Evolutionary conservation across 176 grass and related monocot genomes (phyloP).

Genomic region (Aegilops tauschii): DNA sequence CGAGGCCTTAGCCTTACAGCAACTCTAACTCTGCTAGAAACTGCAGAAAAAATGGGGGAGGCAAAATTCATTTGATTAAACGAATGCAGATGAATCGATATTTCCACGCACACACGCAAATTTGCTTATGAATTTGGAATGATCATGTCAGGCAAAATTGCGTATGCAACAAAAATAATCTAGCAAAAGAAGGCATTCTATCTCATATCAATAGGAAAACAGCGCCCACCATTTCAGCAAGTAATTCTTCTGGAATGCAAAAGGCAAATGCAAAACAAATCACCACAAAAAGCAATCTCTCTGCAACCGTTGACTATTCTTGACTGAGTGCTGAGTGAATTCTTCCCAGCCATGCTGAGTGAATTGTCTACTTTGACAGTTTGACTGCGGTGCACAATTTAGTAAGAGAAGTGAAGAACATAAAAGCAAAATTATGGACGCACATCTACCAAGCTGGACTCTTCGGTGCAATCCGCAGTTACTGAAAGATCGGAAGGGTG

Average conservation of each 20-base stretch:
- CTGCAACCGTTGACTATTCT: not conserved
- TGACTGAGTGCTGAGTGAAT: no score
- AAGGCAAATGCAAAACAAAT: not conserved
- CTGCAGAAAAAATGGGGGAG: constrained; percentile 38
- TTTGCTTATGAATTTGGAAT: not conserved
- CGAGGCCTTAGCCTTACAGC: constrained; percentile 92
- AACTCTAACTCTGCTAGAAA: constrained; percentile 93
- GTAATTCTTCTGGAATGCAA: not conserved
- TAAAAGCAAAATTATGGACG: not conserved
- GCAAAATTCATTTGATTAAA: not conserved
- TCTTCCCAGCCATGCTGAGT: not conserved
- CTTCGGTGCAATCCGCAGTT: not conserved
- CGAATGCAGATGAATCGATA: constrained; percentile 14
- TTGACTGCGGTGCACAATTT: not conserved
- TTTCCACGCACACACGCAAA: not conserved
- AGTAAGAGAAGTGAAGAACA: not conserved
- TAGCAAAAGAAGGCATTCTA: not conserved
- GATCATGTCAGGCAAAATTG: not conserved
- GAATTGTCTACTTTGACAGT: constrained; percentile 4
- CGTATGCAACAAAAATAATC: not conserved
- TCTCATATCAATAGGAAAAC: not conserved
- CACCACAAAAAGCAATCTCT: not conserved
- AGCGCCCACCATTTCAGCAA: not conserved
- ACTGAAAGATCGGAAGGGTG: constrained; percentile 5
- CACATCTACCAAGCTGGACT: not conserved